phyloP scores from a whole-genome alignment of 768 basidiomycete genomes.

The Tulasnella sp. region DNA sequence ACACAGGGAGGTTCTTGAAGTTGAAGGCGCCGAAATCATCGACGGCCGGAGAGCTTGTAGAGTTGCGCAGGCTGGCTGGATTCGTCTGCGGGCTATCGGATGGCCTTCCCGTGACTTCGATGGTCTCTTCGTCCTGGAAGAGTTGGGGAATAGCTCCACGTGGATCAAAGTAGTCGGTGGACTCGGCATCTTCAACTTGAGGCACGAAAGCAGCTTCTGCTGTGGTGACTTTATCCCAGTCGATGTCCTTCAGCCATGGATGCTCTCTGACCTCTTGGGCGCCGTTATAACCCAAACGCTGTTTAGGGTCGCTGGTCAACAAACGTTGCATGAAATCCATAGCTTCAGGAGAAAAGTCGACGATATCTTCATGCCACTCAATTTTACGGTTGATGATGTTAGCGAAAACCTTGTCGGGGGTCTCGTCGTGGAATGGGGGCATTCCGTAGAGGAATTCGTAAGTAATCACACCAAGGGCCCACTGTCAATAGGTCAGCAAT shows the following conservation, averaged over 20 bases:
- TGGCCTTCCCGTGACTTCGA: constrained; percentile 41
- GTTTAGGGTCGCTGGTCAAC: constrained; percentile 71
- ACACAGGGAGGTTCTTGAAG: constrained; percentile 92
- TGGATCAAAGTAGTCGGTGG: constrained; percentile 99
- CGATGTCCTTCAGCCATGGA: constrained; percentile 82
- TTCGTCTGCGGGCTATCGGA: constrained; percentile 40
- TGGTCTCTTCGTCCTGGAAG: constrained; percentile 83
- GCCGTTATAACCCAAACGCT: constrained; percentile 79
- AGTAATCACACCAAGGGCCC: constrained; percentile 96
- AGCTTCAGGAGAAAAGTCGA: constrained; percentile 80
- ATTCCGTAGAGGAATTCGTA: constrained; percentile 97
- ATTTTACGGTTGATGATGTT: constrained; percentile 93
- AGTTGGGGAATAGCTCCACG: constrained; percentile 86
- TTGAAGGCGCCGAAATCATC: constrained; percentile 98
- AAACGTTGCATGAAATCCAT: constrained; percentile 87
- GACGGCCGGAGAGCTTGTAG: constrained; percentile 49
- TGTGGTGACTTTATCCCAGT: constrained; percentile 88
- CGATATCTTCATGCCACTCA: constrained; percentile 94
- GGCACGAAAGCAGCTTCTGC: constrained; percentile 94
- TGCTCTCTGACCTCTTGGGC: constrained; percentile 91
- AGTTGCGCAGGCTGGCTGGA: constrained; percentile 17
- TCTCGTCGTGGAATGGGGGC: constrained; percentile 96
- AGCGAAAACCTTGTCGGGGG: constrained; percentile 96
- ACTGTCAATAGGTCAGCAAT: constrained; percentile 49
- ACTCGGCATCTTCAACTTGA: constrained; percentile 90